Conservation (phyloP, 1,284 basidiomycete genomes). For the Neolentinus lepideus region DNA sequence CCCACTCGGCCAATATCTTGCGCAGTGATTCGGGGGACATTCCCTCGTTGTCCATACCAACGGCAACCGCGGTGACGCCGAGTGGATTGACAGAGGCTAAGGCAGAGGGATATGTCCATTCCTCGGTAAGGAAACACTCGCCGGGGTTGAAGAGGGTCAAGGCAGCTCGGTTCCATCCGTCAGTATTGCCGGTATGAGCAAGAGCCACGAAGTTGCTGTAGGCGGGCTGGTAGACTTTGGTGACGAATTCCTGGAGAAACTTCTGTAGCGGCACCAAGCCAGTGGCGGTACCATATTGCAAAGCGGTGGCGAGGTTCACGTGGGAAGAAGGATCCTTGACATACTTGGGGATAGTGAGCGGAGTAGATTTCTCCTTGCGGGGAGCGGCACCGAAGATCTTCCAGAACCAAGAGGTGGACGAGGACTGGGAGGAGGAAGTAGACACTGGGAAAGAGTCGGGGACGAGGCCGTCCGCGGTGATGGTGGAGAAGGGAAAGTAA, state of each 20-base stretch:
- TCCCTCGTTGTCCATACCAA: slow-evolving; percentile 70
- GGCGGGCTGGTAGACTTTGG: slow-evolving; percentile 59
- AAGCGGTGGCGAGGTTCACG: slow-evolving; percentile 56
- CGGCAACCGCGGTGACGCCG: slow-evolving; percentile 43
- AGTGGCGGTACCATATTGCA: slow-evolving; percentile 69
- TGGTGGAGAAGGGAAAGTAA: slow-evolving; percentile 56
- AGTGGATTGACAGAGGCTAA: slow-evolving; percentile 36
- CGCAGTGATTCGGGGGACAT: slow-evolving; percentile 60
- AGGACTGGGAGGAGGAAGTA: slow-evolving; percentile 18
- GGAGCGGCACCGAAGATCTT: slow-evolving; percentile 44
- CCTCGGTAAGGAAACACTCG: slow-evolving; percentile 65
- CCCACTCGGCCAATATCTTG: slow-evolving; percentile 59
- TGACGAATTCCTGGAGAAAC: slow-evolving; percentile 53
- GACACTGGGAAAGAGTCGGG: slow-evolving; percentile 27
- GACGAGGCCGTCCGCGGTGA: slow-evolving; percentile 40
- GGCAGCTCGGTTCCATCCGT: slow-evolving; percentile 57
- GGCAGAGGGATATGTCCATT: slow-evolving; percentile 65
- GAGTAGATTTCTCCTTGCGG: slow-evolving; percentile 35
- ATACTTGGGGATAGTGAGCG: slow-evolving; percentile 60
- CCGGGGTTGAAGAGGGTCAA: slow-evolving; percentile 64
- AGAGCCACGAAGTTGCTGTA: slow-evolving; percentile 63
- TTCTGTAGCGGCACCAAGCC: slow-evolving; percentile 46
- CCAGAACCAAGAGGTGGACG: slow-evolving; percentile 56
- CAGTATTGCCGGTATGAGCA: slow-evolving; percentile 71
- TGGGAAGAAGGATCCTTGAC: slow-evolving; percentile 32